Percentiles rank a stretch among this genome's conserved stretches.
Conservation (phyloP, 2,329 filamentous ascomycete genomes). For the Arachnomyces sp. region DNA sequence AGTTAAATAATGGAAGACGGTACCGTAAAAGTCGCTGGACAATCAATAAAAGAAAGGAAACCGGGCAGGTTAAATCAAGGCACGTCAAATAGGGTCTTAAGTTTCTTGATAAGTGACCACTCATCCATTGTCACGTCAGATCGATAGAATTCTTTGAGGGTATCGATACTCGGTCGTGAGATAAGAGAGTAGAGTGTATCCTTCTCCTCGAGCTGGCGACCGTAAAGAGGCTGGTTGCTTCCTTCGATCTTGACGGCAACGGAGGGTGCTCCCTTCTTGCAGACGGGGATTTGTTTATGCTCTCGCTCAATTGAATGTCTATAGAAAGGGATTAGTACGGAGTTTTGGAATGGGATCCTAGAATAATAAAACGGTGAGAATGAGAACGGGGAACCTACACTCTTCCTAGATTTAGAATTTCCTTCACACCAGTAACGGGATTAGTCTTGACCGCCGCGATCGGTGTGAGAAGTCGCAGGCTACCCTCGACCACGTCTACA, state of each 20-base stretch:
- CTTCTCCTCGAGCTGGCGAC: conserved; percentile 86
- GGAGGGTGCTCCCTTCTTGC: conserved; percentile 94
- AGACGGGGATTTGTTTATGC: conserved; percentile 86
- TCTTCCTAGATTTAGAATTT: conserved; percentile 78
- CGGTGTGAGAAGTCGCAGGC: conserved; percentile 77
- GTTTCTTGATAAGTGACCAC: conserved; percentile 88
- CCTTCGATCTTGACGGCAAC: conserved; percentile 98
- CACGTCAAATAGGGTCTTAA: conserved; percentile 92
- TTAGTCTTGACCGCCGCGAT: conserved; percentile 82
- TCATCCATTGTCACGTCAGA: conserved; percentile 83
- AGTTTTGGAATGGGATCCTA: conserved; percentile 1
- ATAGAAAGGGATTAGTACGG: conserved; percentile 18
- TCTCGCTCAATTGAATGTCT: conserved; percentile 96
- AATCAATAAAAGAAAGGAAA: not conserved
- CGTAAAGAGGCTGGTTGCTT: conserved; percentile 84
- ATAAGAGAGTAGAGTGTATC: conserved; percentile 84
- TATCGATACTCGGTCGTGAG: conserved; percentile 82
- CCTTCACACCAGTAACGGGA: conserved; percentile 68
- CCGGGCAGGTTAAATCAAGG: conserved; percentile 41
- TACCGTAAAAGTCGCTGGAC: too few relatives aligned
- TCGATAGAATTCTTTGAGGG: conserved; percentile 91
- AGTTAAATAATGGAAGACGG: too few relatives aligned
- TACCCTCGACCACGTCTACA: conserved; percentile 90
- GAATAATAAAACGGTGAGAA: not conserved
- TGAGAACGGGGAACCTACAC: conserved; percentile 67